phyloP scores from a whole-genome alignment of 2,329 filamentous ascomycete genomes.

The Penicillium oxalicum region DNA sequence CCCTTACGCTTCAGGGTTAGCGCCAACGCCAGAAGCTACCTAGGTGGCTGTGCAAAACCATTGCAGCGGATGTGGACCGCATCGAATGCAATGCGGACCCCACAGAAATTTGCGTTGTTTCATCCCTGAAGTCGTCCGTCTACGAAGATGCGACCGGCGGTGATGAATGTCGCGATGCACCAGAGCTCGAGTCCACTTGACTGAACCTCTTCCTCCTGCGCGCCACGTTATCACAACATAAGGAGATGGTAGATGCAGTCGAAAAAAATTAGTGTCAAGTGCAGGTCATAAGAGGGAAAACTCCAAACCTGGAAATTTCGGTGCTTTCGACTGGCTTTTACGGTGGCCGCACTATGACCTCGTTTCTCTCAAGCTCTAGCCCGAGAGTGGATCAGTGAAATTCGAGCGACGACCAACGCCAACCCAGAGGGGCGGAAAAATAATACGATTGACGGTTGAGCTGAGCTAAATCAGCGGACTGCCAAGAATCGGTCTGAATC shows the following conservation, averaged over 20 bases:
- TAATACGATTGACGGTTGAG: neutral
- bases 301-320: too few species aligned
- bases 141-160: neutral
- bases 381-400: too few species aligned
- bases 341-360: too few species aligned
- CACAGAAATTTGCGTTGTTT: conserved; percentile 6
- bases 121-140: conserved; percentile 6
- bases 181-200: neutral
- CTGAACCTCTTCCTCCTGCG: too few species aligned
- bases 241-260: too few species aligned
- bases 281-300: too few species aligned
- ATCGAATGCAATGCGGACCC: too few species aligned
- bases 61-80: conserved; percentile 1
- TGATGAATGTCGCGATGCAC: neutral
- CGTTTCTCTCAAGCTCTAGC: too few species aligned
- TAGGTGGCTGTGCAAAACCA: conserved; percentile 12
- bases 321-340: too few species aligned
- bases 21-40: conserved; percentile 5
- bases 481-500: conserved; percentile 8
- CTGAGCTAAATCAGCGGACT: neutral
- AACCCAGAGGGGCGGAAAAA: neutral
- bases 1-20: neutral
- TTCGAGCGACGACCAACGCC: neutral
- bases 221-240: too few species aligned
- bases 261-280: too few species aligned